Evolutionary conservation across 106 monocot species (phyloP).

Genomic region (Amphibolis antarctica): DNA sequence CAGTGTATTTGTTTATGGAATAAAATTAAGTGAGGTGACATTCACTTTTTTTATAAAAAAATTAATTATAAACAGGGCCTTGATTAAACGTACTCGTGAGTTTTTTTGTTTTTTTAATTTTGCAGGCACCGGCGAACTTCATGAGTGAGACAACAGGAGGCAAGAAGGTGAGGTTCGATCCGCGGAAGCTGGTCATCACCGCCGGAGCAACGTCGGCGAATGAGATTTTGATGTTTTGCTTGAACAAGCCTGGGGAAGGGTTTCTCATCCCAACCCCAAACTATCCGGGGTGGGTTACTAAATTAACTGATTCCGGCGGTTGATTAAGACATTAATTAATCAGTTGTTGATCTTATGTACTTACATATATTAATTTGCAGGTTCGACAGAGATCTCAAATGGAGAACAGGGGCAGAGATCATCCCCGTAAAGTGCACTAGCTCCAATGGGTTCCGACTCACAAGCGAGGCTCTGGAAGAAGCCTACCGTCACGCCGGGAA

Average conservation of each 20-base stretch:
- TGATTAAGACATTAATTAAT: too few relatives aligned
- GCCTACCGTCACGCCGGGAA: constrained; percentile 30
- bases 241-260: constrained; percentile 59
- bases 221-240: constrained; percentile 72
- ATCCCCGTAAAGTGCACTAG: constrained; percentile 60
- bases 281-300: constrained; percentile 67
- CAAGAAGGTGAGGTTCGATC: constrained; percentile 43
- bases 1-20: too few relatives aligned
- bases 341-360: too few relatives aligned
- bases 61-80: too few relatives aligned
- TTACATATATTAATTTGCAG: constrained; percentile 12
- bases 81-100: too few relatives aligned
- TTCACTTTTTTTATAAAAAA: too few relatives aligned
- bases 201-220: constrained; percentile 79
- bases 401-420: constrained; percentile 69
- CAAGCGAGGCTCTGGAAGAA: constrained; percentile 32
- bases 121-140: constrained; percentile 53
- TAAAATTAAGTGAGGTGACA: too few relatives aligned
- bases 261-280: constrained; percentile 84
- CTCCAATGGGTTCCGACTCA: constrained; percentile 43
- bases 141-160: constrained; percentile 52
- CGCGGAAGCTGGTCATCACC: constrained; percentile 54
- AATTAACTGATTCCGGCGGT: too few relatives aligned
- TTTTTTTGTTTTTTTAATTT: too few relatives aligned
- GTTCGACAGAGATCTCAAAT: constrained; percentile 73